These are phyloP conservation scores for Hippophae rhamnoides DNA, from an alignment of 306 rosid genomes.

Conservation along the genomic window DNA sequence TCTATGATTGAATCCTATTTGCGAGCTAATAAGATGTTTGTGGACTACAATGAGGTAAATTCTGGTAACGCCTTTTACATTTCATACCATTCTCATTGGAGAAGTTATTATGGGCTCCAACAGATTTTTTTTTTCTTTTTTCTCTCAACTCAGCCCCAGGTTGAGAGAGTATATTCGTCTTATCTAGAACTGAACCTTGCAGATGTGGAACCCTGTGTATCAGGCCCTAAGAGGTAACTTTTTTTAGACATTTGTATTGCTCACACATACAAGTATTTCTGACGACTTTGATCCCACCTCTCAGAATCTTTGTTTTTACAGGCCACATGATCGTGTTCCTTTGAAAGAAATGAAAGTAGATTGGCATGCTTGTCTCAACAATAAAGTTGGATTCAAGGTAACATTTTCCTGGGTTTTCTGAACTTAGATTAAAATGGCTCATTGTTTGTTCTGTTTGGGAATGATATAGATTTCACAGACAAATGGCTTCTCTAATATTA, in stretches of 20 bases:
- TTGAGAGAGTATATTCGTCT: constrained; percentile 75
- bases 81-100: constrained; percentile 1
- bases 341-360: constrained; percentile 87
- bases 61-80: background rate
- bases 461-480: constrained; percentile 1
- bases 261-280: constrained; percentile 6
- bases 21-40: constrained; percentile 85
- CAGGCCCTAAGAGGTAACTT: constrained; percentile 89
- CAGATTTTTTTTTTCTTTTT: constrained; percentile 19
- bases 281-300: constrained; percentile 8
- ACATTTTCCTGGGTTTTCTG: constrained; percentile 9
- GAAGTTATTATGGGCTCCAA: constrained; percentile 19
- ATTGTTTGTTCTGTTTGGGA: constrained; percentile 1
- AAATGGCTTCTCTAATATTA: background rate
- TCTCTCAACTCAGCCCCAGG: constrained; percentile 59
- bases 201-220: constrained; percentile 82
- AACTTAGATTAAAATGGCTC: constrained; percentile 2
- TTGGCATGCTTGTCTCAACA: constrained; percentile 88
- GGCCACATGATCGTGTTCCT: constrained; percentile 96
- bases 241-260: constrained; percentile 6
- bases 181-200: constrained; percentile 61
- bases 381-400: constrained; percentile 94
- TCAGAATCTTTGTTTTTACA: constrained; percentile 30
- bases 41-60: constrained; percentile 74
- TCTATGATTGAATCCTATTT: constrained; percentile 71